Percentiles rank a stretch among this genome's conserved stretches.
Conservation (phyloP, 257 asterid genomes). For the Misopates orontium region DNA sequence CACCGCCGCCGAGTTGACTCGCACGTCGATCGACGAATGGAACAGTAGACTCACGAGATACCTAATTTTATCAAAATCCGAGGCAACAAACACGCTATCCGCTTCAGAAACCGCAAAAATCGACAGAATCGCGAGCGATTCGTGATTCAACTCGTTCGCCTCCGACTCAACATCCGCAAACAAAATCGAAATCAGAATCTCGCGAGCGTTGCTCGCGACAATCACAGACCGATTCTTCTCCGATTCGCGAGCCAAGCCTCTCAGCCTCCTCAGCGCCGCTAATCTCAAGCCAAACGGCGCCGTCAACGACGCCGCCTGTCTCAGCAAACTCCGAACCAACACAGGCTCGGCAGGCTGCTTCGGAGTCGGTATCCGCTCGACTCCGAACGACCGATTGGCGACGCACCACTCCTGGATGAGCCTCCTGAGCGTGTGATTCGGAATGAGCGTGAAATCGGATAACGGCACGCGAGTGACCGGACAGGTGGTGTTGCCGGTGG, state of each 20-base stretch:
- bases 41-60: constrained; percentile 69
- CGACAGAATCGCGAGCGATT: constrained; percentile 64
- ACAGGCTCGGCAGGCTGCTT: constrained; percentile 66
- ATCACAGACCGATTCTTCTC: constrained; percentile 46
- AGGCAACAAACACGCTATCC: constrained; percentile 65
- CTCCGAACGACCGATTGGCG: constrained; percentile 71
- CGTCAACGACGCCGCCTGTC: constrained; percentile 57
- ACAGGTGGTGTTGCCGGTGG: constrained; percentile 42
- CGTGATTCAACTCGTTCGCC: constrained; percentile 63
- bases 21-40: constrained; percentile 80
- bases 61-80: constrained; percentile 52
- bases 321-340: constrained; percentile 67
- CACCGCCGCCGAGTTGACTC: constrained; percentile 84
- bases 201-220: constrained; percentile 52
- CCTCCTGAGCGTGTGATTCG: constrained; percentile 64
- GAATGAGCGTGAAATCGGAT: constrained; percentile 70
- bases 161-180: constrained; percentile 41
- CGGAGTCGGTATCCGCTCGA: constrained; percentile 67
- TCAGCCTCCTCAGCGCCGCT: constrained; percentile 61
- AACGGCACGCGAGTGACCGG: constrained; percentile 71
- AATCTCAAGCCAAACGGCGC: constrained; percentile 39
- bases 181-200: constrained; percentile 49
- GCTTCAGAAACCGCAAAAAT: constrained; percentile 64
- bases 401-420: constrained; percentile 69
- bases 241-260: constrained; percentile 57